Base-by-base conservation (phyloP, 192 early-diverging fungal species). In the Coemansia biformis region DNA sequence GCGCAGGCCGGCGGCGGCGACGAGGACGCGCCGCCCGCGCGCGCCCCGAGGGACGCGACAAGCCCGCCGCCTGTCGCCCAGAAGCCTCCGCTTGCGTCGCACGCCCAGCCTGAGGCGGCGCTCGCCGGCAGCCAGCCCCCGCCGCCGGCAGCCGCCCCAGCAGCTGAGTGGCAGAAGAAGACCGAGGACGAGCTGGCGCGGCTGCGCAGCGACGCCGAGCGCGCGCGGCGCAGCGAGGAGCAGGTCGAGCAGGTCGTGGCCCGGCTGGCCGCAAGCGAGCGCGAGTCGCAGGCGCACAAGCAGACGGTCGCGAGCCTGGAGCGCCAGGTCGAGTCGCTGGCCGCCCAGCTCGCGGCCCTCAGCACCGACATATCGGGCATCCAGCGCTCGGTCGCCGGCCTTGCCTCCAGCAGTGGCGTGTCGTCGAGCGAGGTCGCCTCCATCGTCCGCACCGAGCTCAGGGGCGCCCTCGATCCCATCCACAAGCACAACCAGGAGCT, bases 141-240 rank as follows among this genome's bases (percentile, higher is more conserved):
- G 1, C 17, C 51, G 8, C 17, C 51, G 0, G 28, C 7, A 12
- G 23, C 42, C 29, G 42, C 22, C 2, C 42, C 42, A 16, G 24
- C 41, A 43, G 23, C 48, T 8, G 68, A 72, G 44, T 72, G 68
- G 68, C 56, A 72, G 38, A 59, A 38, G 42, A 61, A 64, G 57
- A 50, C 64, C 21, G 61, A 72, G 17, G 53, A 57, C 16, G 68
- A 72, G 49, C 68, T 64, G 32, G 16, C 43, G 19, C 55, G 48
- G 12, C 41, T 72, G 48, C 68, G 68, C 16, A 44, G 38, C 37
- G 62, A 60, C 14, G 14, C 57, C 5, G 56, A 64, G 15, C 47
- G 45, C 8, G 52, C 57, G 2, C 44, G 36, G 31, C 51, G 56
- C 34, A 33, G 23, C 18, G 34, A 35, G 38, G 60, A 63, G 29